phyloP scores from a whole-genome alignment of 1,139 yeast genomes.

The Suhomyces taliae region DNA sequence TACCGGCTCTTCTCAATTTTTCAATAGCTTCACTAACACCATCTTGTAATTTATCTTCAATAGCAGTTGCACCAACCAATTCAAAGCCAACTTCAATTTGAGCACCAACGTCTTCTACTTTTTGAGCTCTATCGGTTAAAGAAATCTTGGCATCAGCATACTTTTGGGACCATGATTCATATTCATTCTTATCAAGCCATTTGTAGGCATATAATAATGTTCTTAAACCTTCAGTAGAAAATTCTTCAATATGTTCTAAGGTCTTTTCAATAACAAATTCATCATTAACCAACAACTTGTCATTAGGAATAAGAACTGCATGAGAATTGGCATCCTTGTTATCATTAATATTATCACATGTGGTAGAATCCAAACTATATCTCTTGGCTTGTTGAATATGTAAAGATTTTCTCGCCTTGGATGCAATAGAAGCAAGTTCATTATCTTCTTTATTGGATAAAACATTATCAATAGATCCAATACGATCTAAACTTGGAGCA shows the following conservation, averaged over 20 bases:
- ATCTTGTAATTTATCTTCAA: constrained; percentile 92
- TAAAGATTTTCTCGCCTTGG: constrained; percentile 60
- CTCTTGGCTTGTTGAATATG: constrained; percentile 60
- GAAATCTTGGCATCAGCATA: constrained; percentile 80
- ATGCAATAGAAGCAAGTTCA: constrained; percentile 61
- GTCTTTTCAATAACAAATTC: constrained; percentile 81
- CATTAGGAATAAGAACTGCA: constrained; percentile 49
- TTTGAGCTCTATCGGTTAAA: constrained; percentile 59
- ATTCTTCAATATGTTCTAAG: constrained; percentile 85
- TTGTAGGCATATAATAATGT: constrained; percentile 81
- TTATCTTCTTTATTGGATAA: constrained; percentile 51
- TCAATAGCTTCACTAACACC: constrained; percentile 96
- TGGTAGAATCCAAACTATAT: constrained; percentile 40
- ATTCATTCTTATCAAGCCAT: constrained; percentile 63
- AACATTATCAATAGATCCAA: constrained; percentile 56
- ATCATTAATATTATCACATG: constrained; percentile 1
- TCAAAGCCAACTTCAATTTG: constrained; percentile 65
- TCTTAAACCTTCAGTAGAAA: constrained; percentile 91
- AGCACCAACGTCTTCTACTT: constrained; percentile 74
- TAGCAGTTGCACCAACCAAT: constrained; percentile 90
- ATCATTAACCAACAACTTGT: constrained; percentile 66
- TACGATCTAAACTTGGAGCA: constrained; percentile 16
- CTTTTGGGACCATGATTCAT: constrained; percentile 62
- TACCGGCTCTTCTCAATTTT: constrained; percentile 87
- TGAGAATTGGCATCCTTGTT: background rate